Evolutionary conservation across 495 filamentous ascomycete genomes (phyloP), one percentile per base, ranked within the genome.

Genomic region (Aspergillus haitiensis): DNA sequence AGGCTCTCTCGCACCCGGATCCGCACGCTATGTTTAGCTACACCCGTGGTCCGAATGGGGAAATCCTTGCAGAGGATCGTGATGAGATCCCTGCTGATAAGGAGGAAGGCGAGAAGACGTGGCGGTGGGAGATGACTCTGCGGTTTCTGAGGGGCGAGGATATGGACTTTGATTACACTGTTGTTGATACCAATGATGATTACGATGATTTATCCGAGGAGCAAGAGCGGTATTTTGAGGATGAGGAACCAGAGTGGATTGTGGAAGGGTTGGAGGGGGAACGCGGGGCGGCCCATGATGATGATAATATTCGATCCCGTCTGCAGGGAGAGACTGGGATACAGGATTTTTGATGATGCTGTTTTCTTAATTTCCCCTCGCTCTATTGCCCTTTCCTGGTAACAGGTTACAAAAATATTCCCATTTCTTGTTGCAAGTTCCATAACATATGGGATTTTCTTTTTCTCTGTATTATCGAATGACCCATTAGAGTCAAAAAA

Each of bases 271-370:
- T 66, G 11, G 70, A 71, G n/a, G 75, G 73, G 15, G 77, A 27
- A 27, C 21, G 21, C 1, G 21, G 3, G 21, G 21, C 3, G 21
- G 21, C 21, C 21, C 21, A 27, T 27, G 21, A 3, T 27, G 21
- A 27, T 27, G 21, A 68, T 5, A 71, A 72, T 53, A 40, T 66
- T 18, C 66, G 54, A 40, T 63, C 70, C 10, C 67, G 67, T 21
- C 64, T 88, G 15, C 73, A 71, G 31, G 88, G 90, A 5, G 85
- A 93, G 73, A 93, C 90, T 16, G 91, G 91, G 1, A 76, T 93
- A 37, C 89, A 93, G 67, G 91, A 95, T 72, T 95, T 86, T 58
- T 94, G 71, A 82, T n/a, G 42, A 13, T 16, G 42, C 21, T 27
- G 21, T 27, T 27, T 27, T 27, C 21, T 27, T 27, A 1, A 27